Evolutionary conservation across 2,329 filamentous ascomycete genomes (phyloP).

Genomic region (Cercospora sojina): DNA sequence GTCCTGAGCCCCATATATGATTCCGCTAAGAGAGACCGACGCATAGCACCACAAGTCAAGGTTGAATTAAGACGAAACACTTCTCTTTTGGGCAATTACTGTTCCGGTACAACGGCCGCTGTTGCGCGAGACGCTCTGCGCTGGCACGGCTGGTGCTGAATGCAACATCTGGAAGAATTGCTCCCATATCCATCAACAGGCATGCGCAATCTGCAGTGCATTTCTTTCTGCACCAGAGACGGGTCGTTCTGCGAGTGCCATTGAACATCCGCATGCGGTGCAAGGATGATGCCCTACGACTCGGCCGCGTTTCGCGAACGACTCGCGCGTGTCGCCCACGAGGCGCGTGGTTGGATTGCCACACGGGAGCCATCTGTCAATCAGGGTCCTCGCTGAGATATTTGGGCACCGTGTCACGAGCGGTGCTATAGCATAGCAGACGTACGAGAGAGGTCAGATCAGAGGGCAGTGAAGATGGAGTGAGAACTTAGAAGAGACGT

Average conservation of each 20-base stretch:
- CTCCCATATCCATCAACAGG: neutral
- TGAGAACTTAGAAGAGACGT: neutral
- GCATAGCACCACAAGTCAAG: neutral
- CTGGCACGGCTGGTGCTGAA: neutral
- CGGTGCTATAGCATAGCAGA: neutral
- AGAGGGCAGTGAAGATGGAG: neutral
- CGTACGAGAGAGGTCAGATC: neutral
- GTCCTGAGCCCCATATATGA: neutral
- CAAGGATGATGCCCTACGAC: conserved; percentile 5
- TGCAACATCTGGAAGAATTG: neutral
- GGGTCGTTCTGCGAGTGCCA: neutral
- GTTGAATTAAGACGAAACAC: neutral
- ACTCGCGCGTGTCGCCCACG: neutral
- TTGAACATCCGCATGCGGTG: neutral
- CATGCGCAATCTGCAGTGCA: neutral
- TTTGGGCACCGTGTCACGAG: neutral
- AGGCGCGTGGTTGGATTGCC: neutral
- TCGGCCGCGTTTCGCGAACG: conserved; percentile 5
- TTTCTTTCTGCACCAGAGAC: neutral
- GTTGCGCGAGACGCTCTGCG: neutral
- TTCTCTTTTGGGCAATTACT: conserved; percentile 1
- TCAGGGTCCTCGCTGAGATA: neutral
- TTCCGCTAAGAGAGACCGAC: neutral
- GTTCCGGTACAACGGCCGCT: neutral
- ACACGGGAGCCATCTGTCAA: neutral